Percentiles rank a stretch among this genome's conserved stretches.
Evolutionary conservation across 106 monocot genomes (phyloP).

Genomic region (Dendrobium catenatum): DNA sequence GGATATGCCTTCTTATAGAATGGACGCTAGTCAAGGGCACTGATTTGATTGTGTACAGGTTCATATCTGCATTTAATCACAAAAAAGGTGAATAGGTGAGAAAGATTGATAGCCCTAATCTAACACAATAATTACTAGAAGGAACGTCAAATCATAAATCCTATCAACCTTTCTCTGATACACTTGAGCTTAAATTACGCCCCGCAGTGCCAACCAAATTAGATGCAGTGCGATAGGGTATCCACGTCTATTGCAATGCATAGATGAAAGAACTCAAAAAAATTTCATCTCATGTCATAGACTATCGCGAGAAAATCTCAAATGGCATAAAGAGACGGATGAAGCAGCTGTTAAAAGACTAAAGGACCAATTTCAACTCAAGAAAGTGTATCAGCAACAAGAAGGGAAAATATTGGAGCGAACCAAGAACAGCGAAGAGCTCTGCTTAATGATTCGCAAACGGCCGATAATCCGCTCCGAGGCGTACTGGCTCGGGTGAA

Average conservation of each 20-base stretch:
- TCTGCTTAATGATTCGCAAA: conserved; percentile 50
- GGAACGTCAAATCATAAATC: background rate
- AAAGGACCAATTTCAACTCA: background rate
- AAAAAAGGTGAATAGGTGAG: background rate
- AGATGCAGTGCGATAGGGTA: conserved; percentile 46
- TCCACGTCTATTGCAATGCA: conserved; percentile 45
- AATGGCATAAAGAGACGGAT: background rate
- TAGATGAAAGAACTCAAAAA: background rate
- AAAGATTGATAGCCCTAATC: too few species aligned
- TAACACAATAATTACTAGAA: background rate
- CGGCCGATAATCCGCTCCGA: conserved; percentile 66
- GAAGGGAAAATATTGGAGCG: background rate
- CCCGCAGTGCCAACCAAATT: conserved; percentile 31
- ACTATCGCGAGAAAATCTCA: background rate
- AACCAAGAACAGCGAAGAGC: conserved; percentile 9
- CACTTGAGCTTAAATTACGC: conserved; percentile 14
- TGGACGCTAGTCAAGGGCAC: conserved; percentile 52
- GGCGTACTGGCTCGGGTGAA: conserved; percentile 67
- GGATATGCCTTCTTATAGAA: conserved; percentile 68
- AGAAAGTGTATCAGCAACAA: too few species aligned
- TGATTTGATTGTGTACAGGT: conserved; percentile 57
- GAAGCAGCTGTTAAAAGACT: background rate
- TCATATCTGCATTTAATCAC: conserved; percentile 42
- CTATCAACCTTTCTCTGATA: conserved; percentile 44
- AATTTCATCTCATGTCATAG: too few species aligned